phyloP scores from a whole-genome alignment of 768 basidiomycete species.

The Termitomyces sp. region DNA sequence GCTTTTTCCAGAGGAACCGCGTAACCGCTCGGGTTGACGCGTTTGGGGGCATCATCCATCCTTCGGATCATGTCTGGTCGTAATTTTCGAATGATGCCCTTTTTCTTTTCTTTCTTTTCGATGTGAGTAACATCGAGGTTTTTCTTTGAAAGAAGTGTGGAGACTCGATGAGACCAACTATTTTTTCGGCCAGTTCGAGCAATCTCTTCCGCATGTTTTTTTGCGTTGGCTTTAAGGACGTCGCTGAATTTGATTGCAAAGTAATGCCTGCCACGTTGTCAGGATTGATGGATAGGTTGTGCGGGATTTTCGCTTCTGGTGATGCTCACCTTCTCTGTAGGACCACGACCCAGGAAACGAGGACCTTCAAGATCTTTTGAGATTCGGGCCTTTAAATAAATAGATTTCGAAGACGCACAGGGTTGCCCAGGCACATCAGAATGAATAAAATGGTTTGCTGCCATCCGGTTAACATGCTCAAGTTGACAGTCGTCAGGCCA shows the following conservation, averaged over 20 bases:
- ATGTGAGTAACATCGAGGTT: conserved; percentile 21
- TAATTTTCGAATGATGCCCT: conserved; percentile 32
- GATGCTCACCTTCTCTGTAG: conserved; percentile 59
- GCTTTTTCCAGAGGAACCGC: conserved; percentile 25
- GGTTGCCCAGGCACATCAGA: conserved; percentile 74
- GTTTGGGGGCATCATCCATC: conserved; percentile 62
- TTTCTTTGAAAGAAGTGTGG: conserved; percentile 27
- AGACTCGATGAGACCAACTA: conserved; percentile 23
- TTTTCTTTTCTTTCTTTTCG: conserved; percentile 16
- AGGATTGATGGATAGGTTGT: conserved; percentile 6
- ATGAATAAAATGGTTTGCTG: conserved; percentile 70
- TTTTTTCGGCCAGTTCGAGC: conserved; percentile 9
- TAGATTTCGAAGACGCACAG: conserved; percentile 42
- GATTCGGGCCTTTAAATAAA: conserved; percentile 1
- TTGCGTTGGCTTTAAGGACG: conserved; percentile 10
- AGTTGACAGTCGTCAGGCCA: conserved; percentile 66
- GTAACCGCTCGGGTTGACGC: conserved; percentile 69
- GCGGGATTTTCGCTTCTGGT: conserved; percentile 4
- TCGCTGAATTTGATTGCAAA: conserved; percentile 63
- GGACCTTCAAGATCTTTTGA: conserved; percentile 38
- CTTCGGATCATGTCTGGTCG: conserved; percentile 75
- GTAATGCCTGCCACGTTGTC: conserved; percentile 42
- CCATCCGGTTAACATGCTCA: conserved; percentile 63
- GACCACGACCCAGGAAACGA: conserved; percentile 83
- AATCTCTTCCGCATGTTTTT: conserved; percentile 4